Evolutionary conservation across 805 yeast genomes (phyloP), one percentile per base, ranked within the genome.

Genomic region (Vanderwaltozyma tropicalis): DNA sequence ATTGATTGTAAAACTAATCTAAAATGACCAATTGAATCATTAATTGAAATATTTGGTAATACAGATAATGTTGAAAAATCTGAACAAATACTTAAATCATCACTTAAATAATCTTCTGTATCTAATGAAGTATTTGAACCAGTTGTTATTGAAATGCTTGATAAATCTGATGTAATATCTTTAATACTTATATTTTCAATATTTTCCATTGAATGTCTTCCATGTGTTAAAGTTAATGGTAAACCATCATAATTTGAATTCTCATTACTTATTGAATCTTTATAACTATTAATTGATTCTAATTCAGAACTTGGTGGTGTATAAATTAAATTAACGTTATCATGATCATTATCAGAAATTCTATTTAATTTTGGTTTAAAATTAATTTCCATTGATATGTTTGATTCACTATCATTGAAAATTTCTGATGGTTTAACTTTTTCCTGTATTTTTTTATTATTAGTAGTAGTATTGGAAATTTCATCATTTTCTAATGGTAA

Each of bases 1-100:
- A 49, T 50, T 11, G 55, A 50, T 43, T 60, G 63, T 41, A 60
- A 44, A 10, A 58, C 58, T 31, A 59, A 41, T 40, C 60, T 48
- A 40, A 53, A 59, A 32, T 55, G 54, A 9, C 61, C 60, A n/a
- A 44, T 37, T 10, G 49, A 41, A 37, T 57, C 55, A 7, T 44
- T 44, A 11, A 59, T 52, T 7, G 62, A 54, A 14, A 57, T 52
- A 1, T 58, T 49, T 1, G 64, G 62, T 22, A 55, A 43, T 15
- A 59, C 51, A 3, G 63, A 53, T 28, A 48, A 34, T 32, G 40
- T 33, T 12, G 53, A 46, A 30, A 40, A 42, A 19, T 44, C 47
- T 1, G 47, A 45, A 13, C 42, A 39, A 14, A 35, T 18, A 29
- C 28, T 35, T 17, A 29, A 22, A 29, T 20, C 38, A 35, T 30